These are phyloP conservation scores for Lunasporangiospora selenospora DNA, from an alignment of 192 early-diverging fungal species.

Conservation along the genomic window DNA sequence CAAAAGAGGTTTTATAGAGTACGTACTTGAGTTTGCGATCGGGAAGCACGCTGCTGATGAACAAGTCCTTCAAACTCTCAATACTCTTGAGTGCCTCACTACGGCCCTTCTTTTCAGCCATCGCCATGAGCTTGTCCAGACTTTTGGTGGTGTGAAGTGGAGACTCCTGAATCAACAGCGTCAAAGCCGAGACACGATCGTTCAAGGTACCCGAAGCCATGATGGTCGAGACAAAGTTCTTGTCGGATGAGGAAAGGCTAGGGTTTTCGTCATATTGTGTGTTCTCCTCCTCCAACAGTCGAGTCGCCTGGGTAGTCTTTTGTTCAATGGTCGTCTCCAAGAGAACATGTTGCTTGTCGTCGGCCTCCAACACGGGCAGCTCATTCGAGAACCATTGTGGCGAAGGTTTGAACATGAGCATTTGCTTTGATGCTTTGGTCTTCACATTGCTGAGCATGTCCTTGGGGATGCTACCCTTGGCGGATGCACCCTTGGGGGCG, in stretches of 20 bases:
- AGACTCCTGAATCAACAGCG: conserved; percentile 90
- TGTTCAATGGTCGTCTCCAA: conserved; percentile 37
- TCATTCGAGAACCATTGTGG: conserved; percentile 38
- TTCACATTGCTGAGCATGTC: conserved; percentile 36
- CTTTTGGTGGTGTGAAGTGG: conserved; percentile 82
- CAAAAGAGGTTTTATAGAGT: neutral
- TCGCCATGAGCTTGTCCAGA: conserved; percentile 77
- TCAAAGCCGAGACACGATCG: conserved; percentile 94
- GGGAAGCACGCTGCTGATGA: conserved; percentile 81
- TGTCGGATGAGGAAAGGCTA: conserved; percentile 78
- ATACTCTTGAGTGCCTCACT: conserved; percentile 88
- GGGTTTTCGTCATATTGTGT: conserved; percentile 57
- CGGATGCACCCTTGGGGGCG: conserved; percentile 42
- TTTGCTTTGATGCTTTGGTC: conserved; percentile 31
- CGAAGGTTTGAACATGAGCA: conserved; percentile 29
- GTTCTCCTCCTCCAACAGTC: conserved; percentile 73
- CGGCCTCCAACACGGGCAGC: conserved; percentile 25
- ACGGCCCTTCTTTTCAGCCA: conserved; percentile 91
- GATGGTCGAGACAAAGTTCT: conserved; percentile 86
- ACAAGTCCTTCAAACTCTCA: conserved; percentile 89
- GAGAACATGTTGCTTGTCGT: conserved; percentile 36
- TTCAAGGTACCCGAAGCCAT: conserved; percentile 90
- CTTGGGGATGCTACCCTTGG: conserved; percentile 44
- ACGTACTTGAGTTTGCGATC: conserved; percentile 80
- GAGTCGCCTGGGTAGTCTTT: conserved; percentile 58